Evolutionary conservation across 495 filamentous ascomycete species (phyloP).

Genomic region (Saxophila tyrrhenica): DNA sequence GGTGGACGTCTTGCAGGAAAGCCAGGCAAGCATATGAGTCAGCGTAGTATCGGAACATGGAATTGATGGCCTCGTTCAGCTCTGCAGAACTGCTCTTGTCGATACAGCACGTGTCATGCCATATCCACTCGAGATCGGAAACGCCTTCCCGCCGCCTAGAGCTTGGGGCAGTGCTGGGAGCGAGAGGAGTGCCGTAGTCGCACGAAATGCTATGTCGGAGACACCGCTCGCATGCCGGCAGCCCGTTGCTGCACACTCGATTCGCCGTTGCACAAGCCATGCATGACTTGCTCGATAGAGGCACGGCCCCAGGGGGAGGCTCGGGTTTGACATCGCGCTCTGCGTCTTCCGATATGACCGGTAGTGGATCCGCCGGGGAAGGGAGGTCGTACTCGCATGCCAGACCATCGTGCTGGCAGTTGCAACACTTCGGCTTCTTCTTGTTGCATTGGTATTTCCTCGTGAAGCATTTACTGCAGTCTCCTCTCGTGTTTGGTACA

Average conservation of each 20-base stretch:
- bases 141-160: neutral
- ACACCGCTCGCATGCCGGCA: neutral
- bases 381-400: neutral
- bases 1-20: neutral
- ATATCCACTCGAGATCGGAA: constrained; percentile 19
- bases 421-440: neutral
- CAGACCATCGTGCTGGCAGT: neutral
- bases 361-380: neutral
- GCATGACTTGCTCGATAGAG: neutral
- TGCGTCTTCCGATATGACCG: neutral
- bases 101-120: constrained; percentile 13
- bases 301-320: no score
- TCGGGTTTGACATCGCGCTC: no score
- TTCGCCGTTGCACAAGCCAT: neutral
- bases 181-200: neutral
- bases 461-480: neutral
- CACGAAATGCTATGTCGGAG: neutral
- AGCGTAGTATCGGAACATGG: constrained; percentile 1
- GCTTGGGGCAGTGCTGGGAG: neutral
- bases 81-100: constrained; percentile 4
- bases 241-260: neutral
- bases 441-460: neutral
- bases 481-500: neutral
- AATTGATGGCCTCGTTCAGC: constrained; percentile 11
- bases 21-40: neutral